phyloP scores from a whole-genome alignment of 1,139 yeast species.

The Blastobotrys arbuscula region DNA sequence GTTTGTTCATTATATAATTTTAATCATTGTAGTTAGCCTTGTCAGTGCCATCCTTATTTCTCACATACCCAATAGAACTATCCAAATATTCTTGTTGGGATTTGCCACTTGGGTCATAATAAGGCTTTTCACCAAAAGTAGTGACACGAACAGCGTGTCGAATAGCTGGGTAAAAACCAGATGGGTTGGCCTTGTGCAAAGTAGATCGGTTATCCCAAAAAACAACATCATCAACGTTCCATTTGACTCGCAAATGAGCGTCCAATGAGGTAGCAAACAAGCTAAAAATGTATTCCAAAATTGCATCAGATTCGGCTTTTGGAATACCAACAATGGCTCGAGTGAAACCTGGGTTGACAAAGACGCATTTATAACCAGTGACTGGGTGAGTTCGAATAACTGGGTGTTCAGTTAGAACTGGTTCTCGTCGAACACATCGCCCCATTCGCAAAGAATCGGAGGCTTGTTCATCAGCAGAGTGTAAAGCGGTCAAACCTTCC shows the following conservation, averaged over 20 bases:
- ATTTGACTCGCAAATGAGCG: conserved; percentile 50
- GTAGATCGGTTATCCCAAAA: conserved; percentile 71
- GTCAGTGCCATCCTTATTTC: conserved; percentile 26
- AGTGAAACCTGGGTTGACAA: conserved; percentile 56
- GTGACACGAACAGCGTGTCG: conserved; percentile 69
- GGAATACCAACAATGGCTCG: conserved; percentile 60
- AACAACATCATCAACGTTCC: conserved; percentile 59
- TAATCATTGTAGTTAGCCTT: conserved; percentile 30
- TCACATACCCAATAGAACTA: conserved; percentile 19
- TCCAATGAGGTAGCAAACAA: conserved; percentile 51
- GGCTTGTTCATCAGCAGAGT: conserved; percentile 66
- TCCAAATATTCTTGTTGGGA: conserved; percentile 28
- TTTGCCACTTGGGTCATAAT: conserved; percentile 26
- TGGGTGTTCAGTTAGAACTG: conserved; percentile 58
- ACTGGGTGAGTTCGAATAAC: conserved; percentile 66
- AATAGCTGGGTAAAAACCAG: conserved; percentile 37
- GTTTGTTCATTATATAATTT: no score
- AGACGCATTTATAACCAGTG: conserved; percentile 54
- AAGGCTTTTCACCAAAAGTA: conserved; percentile 48
- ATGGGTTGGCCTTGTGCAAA: conserved; percentile 52
- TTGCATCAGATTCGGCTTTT: conserved; percentile 53
- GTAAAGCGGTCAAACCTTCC: conserved; percentile 55
- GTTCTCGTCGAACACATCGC: conserved; percentile 57
- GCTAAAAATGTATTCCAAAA: conserved; percentile 48
- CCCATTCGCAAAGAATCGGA: conserved; percentile 48